These are phyloP conservation scores for Stentor coeruleus DNA, from an alignment of 73 alveolate genomes.

Conservation along the genomic window DNA sequence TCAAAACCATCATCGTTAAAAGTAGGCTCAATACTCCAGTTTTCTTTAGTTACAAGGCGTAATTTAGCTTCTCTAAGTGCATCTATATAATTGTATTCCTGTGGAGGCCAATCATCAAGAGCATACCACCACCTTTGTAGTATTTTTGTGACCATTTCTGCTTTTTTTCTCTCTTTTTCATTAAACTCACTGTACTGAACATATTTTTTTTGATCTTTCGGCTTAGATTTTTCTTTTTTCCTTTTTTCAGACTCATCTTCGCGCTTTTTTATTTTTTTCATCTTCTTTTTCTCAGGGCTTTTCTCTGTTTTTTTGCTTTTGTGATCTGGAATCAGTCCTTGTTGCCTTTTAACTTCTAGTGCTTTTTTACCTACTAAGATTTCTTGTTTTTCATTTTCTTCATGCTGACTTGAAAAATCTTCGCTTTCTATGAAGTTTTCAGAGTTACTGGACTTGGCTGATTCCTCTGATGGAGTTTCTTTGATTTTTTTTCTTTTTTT, in stretches of 20 bases:
- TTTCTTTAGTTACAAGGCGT: conserved; percentile 51
- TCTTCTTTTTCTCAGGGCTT: neutral
- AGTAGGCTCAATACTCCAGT: conserved; percentile 71
- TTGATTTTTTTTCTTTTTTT: neutral
- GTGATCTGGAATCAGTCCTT: conserved; percentile 4
- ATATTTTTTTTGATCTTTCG: neutral
- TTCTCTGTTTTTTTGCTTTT: neutral
- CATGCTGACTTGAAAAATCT: neutral
- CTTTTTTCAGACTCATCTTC: neutral
- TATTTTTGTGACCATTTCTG: conserved; percentile 20
- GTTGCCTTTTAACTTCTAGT: conserved; percentile 3
- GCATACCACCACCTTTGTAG: conserved; percentile 65
- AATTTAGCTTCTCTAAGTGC: conserved; percentile 50
- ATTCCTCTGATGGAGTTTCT: neutral
- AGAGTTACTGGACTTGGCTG: neutral
- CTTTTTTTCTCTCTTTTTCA: conserved; percentile 22
- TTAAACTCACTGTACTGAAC: conserved; percentile 2
- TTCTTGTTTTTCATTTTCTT: neutral
- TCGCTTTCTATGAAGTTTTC: neutral
- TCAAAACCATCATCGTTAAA: conserved; percentile 52
- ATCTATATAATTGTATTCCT: conserved; percentile 48
- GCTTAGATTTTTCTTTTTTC: neutral
- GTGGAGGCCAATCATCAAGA: conserved; percentile 83
- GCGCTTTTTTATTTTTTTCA: neutral
- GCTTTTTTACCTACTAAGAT: conserved; percentile 15